Evolutionary conservation across 345 rosid genomes (phyloP).

Genomic region (Camelina neglecta): DNA sequence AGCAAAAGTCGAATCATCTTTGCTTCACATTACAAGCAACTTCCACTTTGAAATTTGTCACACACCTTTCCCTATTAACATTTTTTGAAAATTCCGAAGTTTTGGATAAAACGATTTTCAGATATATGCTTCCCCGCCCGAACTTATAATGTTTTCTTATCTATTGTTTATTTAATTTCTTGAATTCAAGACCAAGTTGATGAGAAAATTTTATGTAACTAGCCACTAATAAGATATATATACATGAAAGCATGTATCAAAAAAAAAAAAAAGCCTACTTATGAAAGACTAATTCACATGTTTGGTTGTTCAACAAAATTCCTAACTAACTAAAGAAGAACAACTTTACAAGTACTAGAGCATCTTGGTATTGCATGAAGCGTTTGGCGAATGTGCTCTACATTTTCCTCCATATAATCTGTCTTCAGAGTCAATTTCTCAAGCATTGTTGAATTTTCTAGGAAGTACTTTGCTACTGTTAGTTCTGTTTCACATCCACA

Average conservation of each 20-base stretch:
- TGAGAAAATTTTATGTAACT: background rate
- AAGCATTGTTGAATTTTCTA: background rate
- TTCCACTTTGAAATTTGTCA: conserved; percentile 34
- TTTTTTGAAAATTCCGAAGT: conserved; percentile 17
- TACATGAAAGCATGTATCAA: background rate
- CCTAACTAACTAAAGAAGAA: background rate
- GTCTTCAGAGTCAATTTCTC: background rate
- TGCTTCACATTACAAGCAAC: conserved; percentile 48
- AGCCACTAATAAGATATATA: background rate
- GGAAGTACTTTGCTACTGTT: background rate
- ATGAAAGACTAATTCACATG: background rate
- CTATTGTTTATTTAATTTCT: no score
- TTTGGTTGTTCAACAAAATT: background rate
- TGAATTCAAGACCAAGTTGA: conserved; percentile 7
- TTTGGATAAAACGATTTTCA: conserved; percentile 12
- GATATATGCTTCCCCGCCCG: conserved; percentile 3
- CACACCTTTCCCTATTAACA: conserved; percentile 6
- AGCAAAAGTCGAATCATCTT: conserved; percentile 45
- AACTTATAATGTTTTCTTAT: background rate
- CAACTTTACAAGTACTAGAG: background rate
- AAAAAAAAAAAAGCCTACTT: background rate
- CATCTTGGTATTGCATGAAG: background rate
- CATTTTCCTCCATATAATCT: background rate
- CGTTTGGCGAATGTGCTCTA: background rate
- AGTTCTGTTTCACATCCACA: background rate